Percentiles rank a stretch among this genome's conserved stretches.
These are phyloP conservation scores for Malassezia restricta DNA, from an alignment of 1,284 basidiomycete species.

Conservation along the genomic window DNA sequence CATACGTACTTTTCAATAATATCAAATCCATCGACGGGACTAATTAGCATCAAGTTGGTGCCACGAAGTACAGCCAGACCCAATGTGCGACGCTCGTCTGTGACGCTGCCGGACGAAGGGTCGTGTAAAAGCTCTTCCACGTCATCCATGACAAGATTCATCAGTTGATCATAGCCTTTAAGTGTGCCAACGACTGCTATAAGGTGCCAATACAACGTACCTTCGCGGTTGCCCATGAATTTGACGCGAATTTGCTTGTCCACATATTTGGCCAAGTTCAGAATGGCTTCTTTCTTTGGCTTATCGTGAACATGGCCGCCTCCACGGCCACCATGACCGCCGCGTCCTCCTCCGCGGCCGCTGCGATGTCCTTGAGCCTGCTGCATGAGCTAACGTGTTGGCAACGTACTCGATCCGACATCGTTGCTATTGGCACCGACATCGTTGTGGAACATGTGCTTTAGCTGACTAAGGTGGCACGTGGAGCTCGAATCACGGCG, in stretches of 20 bases:
- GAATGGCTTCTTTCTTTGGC: conserved; percentile 84
- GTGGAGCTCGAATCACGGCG: not conserved
- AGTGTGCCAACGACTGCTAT: conserved; percentile 64
- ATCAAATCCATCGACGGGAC: conserved; percentile 43
- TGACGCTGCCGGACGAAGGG: conserved; percentile 25
- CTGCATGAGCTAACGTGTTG: not conserved
- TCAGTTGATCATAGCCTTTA: conserved; percentile 90
- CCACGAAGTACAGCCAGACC: conserved; percentile 42
- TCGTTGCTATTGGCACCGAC: not conserved
- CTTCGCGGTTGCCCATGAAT: conserved; percentile 90
- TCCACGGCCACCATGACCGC: not conserved
- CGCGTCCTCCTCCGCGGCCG: not conserved
- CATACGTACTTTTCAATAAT: conserved; percentile 41
- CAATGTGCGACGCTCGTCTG: conserved; percentile 28
- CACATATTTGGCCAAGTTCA: conserved; percentile 85
- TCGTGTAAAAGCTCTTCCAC: conserved; percentile 59
- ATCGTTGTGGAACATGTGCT: not conserved
- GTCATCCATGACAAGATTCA: conserved; percentile 87
- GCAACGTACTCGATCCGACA: conserved; percentile 13
- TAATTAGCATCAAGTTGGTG: conserved; percentile 41
- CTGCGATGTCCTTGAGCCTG: not conserved
- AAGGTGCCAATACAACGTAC: conserved; percentile 48
- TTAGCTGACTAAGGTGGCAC: conserved; percentile 3
- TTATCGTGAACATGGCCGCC: conserved; percentile 52
- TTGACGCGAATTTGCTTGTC: conserved; percentile 87